phyloP scores from a whole-genome alignment of 495 filamentous ascomycete species.

The Neurospora sp. region DNA sequence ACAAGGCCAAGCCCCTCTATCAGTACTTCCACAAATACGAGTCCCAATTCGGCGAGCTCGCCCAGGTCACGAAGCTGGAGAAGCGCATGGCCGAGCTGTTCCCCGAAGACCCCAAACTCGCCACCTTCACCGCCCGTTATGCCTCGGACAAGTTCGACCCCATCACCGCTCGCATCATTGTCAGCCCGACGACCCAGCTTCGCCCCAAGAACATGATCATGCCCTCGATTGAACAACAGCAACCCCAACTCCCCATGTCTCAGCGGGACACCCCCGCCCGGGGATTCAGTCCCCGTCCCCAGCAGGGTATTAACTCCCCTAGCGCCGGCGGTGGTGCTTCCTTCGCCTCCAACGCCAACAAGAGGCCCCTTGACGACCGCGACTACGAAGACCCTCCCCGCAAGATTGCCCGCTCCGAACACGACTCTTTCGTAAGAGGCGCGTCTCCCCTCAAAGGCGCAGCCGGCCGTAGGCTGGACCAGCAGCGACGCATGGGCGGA shows the following conservation, averaged over 20 bases:
- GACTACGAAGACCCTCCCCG: conserved; percentile 75
- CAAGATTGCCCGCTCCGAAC: conserved; percentile 41
- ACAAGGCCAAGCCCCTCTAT: conserved; percentile 75
- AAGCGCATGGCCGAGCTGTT: conserved; percentile 86
- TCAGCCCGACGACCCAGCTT: conserved; percentile 69
- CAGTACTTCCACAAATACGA: conserved; percentile 90
- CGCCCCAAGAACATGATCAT: conserved; percentile 45
- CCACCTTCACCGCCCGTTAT: conserved; percentile 67
- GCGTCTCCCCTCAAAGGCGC: conserved; percentile 82
- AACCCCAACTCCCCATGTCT: conserved; percentile 42
- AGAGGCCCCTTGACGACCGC: conserved; percentile 58
- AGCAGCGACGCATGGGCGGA: conserved; percentile 53
- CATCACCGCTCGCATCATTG: conserved; percentile 65
- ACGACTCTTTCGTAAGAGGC: conserved; percentile 43
- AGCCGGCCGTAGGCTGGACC: conserved; percentile 71
- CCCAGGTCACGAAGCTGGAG: conserved; percentile 81
- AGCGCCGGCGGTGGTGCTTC: not conserved
- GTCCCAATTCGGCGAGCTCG: conserved; percentile 82
- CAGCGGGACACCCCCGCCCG: conserved; percentile 13
- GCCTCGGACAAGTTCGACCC: conserved; percentile 49
- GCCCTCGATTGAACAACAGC: conserved; percentile 39
- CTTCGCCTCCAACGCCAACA: conserved; percentile 17
- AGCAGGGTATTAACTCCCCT: conserved; percentile 55
- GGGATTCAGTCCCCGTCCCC: conserved; percentile 37
- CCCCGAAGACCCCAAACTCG: conserved; percentile 70